Percentiles rank a stretch among this genome's conserved stretches.
phyloP scores from a whole-genome alignment of 306 rosid species.

The Delonix regia region DNA sequence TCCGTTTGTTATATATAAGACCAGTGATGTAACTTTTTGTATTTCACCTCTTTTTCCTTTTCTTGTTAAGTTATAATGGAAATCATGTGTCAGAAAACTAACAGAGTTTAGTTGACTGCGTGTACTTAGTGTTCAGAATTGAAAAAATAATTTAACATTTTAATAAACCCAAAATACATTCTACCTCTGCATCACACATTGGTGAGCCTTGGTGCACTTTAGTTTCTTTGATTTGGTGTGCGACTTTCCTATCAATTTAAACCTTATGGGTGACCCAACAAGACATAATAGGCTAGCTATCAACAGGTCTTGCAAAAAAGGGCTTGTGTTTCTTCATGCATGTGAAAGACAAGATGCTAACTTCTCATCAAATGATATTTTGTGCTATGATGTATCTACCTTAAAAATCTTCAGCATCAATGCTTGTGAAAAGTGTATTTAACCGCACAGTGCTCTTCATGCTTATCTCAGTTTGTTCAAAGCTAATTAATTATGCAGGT shows the following conservation, averaged over 20 bases:
- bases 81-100: background rate
- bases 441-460: background rate
- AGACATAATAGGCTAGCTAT: slow-evolving; percentile 3
- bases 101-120: background rate
- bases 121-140: background rate
- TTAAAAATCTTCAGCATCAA: background rate
- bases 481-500: slow-evolving; percentile 54
- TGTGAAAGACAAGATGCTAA: slow-evolving; percentile 4
- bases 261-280: slow-evolving; percentile 19
- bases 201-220: background rate
- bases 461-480: background rate
- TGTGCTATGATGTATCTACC: background rate
- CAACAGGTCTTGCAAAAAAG: slow-evolving; percentile 17
- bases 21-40: background rate
- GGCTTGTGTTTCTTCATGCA: background rate
- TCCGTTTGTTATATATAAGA: background rate
- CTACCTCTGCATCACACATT: background rate
- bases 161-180: background rate
- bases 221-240: slow-evolving; percentile 12
- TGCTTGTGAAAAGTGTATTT: background rate
- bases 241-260: slow-evolving; percentile 7
- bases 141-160: background rate
- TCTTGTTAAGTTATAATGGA: background rate
- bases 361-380: background rate
- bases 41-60: background rate